Base-by-base conservation (phyloP, 2,329 filamentous ascomycete genomes). In the Camillea tinctor region DNA sequence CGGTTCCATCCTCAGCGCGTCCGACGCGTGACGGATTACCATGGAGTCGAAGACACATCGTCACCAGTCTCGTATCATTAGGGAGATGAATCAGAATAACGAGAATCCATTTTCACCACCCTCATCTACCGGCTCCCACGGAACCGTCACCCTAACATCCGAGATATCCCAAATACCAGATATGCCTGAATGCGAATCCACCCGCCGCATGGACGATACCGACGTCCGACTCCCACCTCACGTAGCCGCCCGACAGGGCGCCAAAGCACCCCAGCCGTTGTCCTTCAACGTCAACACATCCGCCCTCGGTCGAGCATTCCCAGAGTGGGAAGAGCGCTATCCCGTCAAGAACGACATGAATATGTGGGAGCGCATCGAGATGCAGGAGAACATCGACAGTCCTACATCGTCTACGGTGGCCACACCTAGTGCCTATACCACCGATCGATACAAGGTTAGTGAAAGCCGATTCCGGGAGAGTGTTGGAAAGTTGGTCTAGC, bases 81-180 rank as follows among this genome's bases (percentile, higher is more conserved):
- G 71, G 63, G 72, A 74, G 68, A 73, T 73, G 71, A 69, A 71
- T 64, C 70, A 73, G 22, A 66, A 71, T 65, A 70, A 59, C 71
- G 77, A 82, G 60, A 83, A 85, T 71, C 82, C 83, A 5, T 85
- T 84, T 73, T 85, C 83, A 20, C 83, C 83, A 4, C 82, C 83
- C 20, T 84, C 83, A 6, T 85, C 83, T 6, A 85, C 83, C 26
- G 83, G 82, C 58, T 83, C 81, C 56, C 82, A 84, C 72, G 82
- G 83, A 70, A 84, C 82, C 62, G 77, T 85, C 64, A 83, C 81
- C 68, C 79, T 81, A 57, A 85, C 82, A 55, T 83, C 82, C 44
- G 80, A 82, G 50, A 74, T 85, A 66, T 82, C 83, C 61, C 79
- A 81, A 58, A 79, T 80, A 59, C 80, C 79, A 44, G 81, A 81